Conservation (phyloP, 2,329 filamentous ascomycete species). For the Fusarium nodosum region DNA sequence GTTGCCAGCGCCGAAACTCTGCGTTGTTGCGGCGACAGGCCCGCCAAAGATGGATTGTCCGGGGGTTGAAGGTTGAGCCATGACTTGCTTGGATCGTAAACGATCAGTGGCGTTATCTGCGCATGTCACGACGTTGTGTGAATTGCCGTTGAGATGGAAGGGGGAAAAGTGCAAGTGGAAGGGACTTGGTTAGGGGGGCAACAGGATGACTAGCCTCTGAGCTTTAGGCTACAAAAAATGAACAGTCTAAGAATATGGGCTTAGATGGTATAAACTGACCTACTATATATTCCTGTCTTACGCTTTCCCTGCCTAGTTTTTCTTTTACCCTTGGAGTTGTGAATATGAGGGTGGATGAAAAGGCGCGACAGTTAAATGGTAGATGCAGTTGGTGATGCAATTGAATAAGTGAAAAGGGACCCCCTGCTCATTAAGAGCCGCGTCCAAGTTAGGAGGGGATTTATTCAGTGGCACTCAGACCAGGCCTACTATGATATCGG, state of each 20-base stretch:
- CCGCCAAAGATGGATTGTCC: slow-evolving; percentile 65
- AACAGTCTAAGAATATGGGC: neutral
- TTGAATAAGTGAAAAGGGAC: slow-evolving; percentile 23
- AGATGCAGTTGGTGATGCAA: slow-evolving; percentile 40
- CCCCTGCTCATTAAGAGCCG: slow-evolving; percentile 37
- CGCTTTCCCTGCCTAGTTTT: neutral
- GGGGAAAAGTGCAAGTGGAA: neutral
- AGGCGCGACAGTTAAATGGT: slow-evolving; percentile 1
- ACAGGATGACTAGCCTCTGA: neutral
- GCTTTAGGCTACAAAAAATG: neutral
- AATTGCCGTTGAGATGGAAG: slow-evolving; percentile 12
- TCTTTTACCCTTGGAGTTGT: slow-evolving; percentile 3
- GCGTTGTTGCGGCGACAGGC: slow-evolving; percentile 48
- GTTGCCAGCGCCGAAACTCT: slow-evolving; percentile 44
- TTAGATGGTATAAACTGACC: neutral
- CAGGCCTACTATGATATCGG: slow-evolving; percentile 4
- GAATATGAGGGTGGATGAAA: slow-evolving; percentile 28
- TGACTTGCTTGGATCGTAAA: slow-evolving; percentile 51
- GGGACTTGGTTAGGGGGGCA: neutral
- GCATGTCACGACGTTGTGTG: slow-evolving; percentile 42
- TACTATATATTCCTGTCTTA: neutral
- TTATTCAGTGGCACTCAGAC: slow-evolving; percentile 32
- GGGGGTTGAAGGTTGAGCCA: slow-evolving; percentile 63
- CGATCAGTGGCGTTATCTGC: slow-evolving; percentile 41
- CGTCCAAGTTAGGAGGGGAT: slow-evolving; percentile 35